These are phyloP conservation scores for Solanum etuberosum DNA, from an alignment of 257 asterid genomes.

Conservation along the genomic window DNA sequence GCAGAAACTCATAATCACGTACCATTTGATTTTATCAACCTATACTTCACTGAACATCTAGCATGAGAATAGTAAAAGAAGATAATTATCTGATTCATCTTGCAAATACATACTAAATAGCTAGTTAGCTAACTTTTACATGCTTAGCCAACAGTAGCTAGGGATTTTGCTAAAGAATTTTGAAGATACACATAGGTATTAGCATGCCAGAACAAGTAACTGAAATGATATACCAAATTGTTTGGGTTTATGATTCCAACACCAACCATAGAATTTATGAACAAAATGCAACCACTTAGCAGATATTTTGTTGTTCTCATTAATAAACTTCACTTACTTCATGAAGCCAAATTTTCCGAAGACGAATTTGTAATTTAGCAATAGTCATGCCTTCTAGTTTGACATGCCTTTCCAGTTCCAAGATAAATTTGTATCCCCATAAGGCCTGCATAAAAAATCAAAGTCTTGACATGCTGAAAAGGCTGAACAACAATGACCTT, in stretches of 20 bases:
- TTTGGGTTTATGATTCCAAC: neutral
- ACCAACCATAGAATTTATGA: neutral
- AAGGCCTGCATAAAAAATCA: conserved; percentile 4
- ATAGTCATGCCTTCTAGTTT: neutral
- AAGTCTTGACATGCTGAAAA: neutral
- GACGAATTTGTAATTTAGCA: neutral
- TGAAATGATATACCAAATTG: neutral
- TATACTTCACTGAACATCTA: neutral
- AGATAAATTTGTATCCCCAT: conserved; percentile 9
- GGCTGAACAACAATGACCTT: neutral
- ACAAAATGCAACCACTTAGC: neutral
- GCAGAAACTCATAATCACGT: neutral
- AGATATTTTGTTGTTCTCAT: neutral
- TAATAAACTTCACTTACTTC: neutral
- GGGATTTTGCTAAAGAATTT: neutral
- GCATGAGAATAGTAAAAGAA: neutral
- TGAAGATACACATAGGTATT: neutral
- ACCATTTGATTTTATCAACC: neutral
- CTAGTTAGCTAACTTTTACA: neutral
- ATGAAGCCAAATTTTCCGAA: neutral
- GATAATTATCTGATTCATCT: neutral
- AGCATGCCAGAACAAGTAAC: neutral
- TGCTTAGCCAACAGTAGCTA: neutral
- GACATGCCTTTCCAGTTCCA: conserved; percentile 10
- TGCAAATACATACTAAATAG: neutral